Evolutionary conservation across 441 rosid genomes (phyloP).

Genomic region (Gossypium aridum): DNA sequence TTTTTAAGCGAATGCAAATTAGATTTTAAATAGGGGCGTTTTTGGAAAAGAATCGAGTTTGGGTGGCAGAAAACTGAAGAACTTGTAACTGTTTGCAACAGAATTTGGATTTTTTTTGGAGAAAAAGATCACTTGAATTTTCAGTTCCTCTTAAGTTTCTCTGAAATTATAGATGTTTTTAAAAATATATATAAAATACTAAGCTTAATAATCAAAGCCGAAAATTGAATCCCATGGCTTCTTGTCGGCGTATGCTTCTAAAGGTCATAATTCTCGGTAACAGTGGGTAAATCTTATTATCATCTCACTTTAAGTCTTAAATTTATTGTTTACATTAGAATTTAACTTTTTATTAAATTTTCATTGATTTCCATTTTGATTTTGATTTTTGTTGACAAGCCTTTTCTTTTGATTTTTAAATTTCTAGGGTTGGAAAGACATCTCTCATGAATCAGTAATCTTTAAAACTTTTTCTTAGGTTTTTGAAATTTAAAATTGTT

Average conservation of each 20-base stretch:
- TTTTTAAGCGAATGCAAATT: not conserved
- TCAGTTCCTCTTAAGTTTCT: not conserved
- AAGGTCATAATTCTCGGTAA: slow-evolving; percentile 93
- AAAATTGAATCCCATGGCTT: slow-evolving; percentile 41
- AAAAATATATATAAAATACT: not conserved
- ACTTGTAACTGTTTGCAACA: not conserved
- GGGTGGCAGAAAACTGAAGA: not conserved
- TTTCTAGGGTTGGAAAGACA: slow-evolving; percentile 75
- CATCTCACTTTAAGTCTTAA: not conserved
- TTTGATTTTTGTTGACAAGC: not conserved
- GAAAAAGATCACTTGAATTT: not conserved
- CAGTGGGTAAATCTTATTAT: slow-evolving; percentile 50
- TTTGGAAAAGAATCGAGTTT: not conserved
- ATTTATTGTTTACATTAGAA: not conserved
- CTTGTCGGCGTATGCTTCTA: slow-evolving; percentile 77
- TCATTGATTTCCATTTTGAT: not conserved
- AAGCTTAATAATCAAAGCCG: not conserved
- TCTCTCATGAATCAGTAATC: slow-evolving; percentile 84
- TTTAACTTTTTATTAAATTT: not conserved
- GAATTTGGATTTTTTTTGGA: not conserved
- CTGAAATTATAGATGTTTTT: not conserved
- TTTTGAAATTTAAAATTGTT: not conserved
- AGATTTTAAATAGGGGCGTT: not conserved
- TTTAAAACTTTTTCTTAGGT: slow-evolving; percentile 15
- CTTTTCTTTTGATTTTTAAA: not conserved